Base-by-base conservation (phyloP, 1,284 basidiomycete species). In the Naganishia liquefaciens region DNA sequence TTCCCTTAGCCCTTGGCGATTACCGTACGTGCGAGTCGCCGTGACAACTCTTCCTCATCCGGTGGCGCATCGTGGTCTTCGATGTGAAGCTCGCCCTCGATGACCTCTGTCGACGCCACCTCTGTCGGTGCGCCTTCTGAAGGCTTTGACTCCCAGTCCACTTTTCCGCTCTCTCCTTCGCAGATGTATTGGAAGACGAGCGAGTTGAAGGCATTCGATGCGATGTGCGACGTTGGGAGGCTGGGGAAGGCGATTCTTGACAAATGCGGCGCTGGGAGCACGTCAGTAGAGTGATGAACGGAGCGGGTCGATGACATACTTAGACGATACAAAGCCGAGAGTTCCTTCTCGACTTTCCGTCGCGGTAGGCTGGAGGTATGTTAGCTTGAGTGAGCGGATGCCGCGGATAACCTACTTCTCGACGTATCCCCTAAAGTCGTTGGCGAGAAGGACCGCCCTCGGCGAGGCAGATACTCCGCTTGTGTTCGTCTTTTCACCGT, bases 401-500 rank as follows among this genome's bases (percentile, higher is more conserved):
- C 46, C 1, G 25, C 5, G 21, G 21, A 13, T 7, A 25, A 50
- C 57, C 43, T 39, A 60, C 57, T 60, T 60, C 21, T 60, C 57
- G 47, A 60, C 42, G 43, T 60, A 60, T 10, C 46, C 46, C 33
- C 57, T 47, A 33, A 60, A 60, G n/a, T 60, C 57, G 30, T 60
- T 60, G 13, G 57, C 57, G 10, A 60, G 47, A 21, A 60, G 44
- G 13, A 60, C 57, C 33, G 49, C 46, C 28, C 37, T 53, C 17
- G 27, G 25, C 27, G 3, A 6, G 5, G 21, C 21, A 21, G 2
- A 23, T 13, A 7, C 9, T 46, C 21, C 19, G 28, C 37, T 50
- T 30, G 19, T 6, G 44, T 53, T 33, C 2, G 15, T 33, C 21
- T 11, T 28, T 43, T 30, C 25, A 4, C 6, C 6, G 42, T 15